A percentile compares a stretch with the other conserved stretches of the same genome.
Evolutionary conservation across 2,329 filamentous ascomycete species (phyloP).

Genomic region (Exophiala sideris): DNA sequence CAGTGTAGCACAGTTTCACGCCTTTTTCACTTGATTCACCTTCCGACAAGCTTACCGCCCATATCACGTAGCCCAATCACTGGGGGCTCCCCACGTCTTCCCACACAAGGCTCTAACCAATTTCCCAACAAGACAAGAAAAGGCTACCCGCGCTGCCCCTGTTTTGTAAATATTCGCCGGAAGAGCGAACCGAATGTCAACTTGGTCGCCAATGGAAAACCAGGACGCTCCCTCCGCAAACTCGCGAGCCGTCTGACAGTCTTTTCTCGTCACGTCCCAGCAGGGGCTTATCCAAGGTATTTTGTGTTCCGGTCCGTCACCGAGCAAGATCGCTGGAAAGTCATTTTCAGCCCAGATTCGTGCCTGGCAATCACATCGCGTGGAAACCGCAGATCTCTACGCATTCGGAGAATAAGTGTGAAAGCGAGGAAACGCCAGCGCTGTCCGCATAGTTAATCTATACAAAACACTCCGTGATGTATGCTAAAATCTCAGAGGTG

Average conservation of each 20-base stretch:
- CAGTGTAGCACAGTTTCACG: too few species aligned
- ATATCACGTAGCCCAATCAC: not conserved
- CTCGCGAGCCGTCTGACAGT: not conserved
- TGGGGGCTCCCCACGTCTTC: not conserved
- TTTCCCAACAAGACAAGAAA: not conserved
- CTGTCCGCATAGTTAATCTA: too few species aligned
- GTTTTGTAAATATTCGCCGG: not conserved
- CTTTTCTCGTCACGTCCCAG: not conserved
- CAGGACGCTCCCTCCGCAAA: not conserved
- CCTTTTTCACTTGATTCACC: not conserved
- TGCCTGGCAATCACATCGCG: not conserved
- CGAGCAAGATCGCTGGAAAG: not conserved
- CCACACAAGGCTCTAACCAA: not conserved
- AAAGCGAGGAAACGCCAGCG: not conserved
- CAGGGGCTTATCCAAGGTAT: not conserved
- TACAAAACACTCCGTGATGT: too few species aligned
- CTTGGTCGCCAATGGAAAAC: not conserved
- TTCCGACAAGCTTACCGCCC: not conserved
- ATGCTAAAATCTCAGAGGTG: too few species aligned
- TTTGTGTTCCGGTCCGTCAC: not conserved
- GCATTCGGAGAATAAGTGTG: not conserved
- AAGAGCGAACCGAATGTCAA: not conserved
- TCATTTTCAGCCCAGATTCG: not conserved
- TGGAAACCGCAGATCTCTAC: not conserved
- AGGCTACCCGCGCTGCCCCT: too few species aligned